Percentiles rank a stretch among this genome's conserved stretches.
Evolutionary conservation across 768 basidiomycete species (phyloP).

Genomic region (Cystofilobasidium capitatum): DNA sequence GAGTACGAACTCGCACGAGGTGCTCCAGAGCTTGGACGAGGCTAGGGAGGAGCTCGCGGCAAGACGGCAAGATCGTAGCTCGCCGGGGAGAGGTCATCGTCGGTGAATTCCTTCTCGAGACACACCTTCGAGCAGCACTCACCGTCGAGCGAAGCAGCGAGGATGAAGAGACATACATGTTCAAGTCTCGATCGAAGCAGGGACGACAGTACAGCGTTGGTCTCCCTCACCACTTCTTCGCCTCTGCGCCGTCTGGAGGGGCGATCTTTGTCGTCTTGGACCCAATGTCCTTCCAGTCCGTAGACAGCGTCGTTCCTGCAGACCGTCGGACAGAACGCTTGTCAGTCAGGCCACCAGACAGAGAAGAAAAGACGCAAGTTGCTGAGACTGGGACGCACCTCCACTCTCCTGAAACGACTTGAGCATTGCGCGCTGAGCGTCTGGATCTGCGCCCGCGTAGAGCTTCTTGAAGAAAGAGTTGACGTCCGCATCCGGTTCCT

Average conservation of each 20-base stretch:
- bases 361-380: not conserved
- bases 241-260: conserved; percentile 74
- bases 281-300: conserved; percentile 84
- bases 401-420: conserved; percentile 91
- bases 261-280: conserved; percentile 54
- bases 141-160: too few species aligned
- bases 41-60: too few species aligned
- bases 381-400: conserved; percentile 43
- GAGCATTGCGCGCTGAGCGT: conserved; percentile 90
- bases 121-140: too few species aligned
- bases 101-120: too few species aligned
- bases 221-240: conserved; percentile 81
- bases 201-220: too few species aligned
- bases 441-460: conserved; percentile 79
- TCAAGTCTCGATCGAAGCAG: too few species aligned
- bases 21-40: too few species aligned
- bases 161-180: too few species aligned
- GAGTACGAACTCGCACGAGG: too few species aligned
- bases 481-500: conserved; percentile 15
- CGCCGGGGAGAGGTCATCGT: too few species aligned
- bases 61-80: too few species aligned
- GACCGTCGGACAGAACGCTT: not conserved
- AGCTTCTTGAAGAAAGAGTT: conserved; percentile 46
- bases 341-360: not conserved
- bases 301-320: conserved; percentile 69